phyloP scores from a whole-genome alignment of 2,329 filamentous ascomycete species.

The Mycosphaerella sp. region DNA sequence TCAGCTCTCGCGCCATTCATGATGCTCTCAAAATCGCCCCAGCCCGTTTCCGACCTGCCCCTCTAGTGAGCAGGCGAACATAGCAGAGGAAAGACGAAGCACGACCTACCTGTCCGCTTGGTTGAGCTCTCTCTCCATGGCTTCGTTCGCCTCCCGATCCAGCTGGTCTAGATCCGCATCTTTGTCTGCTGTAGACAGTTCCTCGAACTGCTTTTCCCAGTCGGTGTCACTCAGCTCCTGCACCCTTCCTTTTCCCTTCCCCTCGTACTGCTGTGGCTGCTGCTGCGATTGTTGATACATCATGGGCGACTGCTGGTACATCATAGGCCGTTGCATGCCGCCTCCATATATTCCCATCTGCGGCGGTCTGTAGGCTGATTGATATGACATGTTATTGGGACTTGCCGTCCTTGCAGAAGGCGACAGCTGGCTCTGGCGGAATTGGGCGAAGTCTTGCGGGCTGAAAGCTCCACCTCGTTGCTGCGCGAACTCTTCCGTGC shows the following conservation, averaged over 20 bases:
- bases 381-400: conserved; percentile 40
- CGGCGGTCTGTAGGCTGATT: conserved; percentile 50
- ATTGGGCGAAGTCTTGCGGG: conserved; percentile 79
- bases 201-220: conserved; percentile 94
- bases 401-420: conserved; percentile 54
- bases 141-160: conserved; percentile 60
- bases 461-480: conserved; percentile 51
- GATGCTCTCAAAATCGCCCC: conserved; percentile 83
- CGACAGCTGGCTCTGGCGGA: conserved; percentile 65
- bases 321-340: conserved; percentile 37
- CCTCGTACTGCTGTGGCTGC: conserved; percentile 46
- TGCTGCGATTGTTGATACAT: conserved; percentile 43
- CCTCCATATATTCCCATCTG: conserved; percentile 46
- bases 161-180: conserved; percentile 44
- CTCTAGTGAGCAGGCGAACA: conserved; percentile 14
- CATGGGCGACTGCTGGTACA: conserved; percentile 23
- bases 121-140: conserved; percentile 80
- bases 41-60: conserved; percentile 59
- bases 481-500: conserved; percentile 24
- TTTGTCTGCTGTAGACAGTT: conserved; percentile 66
- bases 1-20: conserved; percentile 76
- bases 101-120: conserved; percentile 75
- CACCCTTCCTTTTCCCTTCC: conserved; percentile 76
- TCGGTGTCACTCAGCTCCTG: conserved; percentile 88
- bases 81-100: background rate